Evolutionary conservation across 495 filamentous ascomycete genomes (phyloP).

Genomic region (Penicillium silybi): DNA sequence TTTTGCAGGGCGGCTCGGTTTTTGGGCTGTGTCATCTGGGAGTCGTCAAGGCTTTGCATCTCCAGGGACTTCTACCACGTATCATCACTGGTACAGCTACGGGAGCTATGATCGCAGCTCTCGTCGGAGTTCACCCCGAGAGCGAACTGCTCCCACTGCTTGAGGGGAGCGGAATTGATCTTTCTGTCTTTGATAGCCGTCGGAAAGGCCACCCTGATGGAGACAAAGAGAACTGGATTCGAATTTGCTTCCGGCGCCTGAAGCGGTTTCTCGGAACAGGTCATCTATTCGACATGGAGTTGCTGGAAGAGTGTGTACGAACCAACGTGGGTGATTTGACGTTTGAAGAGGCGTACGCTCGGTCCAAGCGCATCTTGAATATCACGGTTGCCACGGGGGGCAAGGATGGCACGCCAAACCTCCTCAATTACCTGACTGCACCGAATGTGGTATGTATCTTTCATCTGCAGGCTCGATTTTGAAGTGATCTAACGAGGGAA

Average conservation of each 20-base stretch:
- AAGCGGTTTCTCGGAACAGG: conserved; percentile 67
- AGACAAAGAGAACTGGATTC: conserved; percentile 38
- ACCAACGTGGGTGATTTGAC: conserved; percentile 86
- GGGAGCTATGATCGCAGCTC: conserved; percentile 83
- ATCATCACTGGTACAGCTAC: conserved; percentile 92
- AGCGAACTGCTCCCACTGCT: conserved; percentile 77
- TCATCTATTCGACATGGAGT: conserved; percentile 76
- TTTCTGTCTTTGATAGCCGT: conserved; percentile 66
- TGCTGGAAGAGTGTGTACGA: conserved; percentile 81
- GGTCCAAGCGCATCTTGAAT: conserved; percentile 84
- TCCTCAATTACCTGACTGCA: conserved; percentile 91
- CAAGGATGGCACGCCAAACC: conserved; percentile 71
- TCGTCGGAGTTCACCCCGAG: conserved; percentile 86
- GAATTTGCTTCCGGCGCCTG: conserved; percentile 58
- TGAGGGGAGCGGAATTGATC: conserved; percentile 73
- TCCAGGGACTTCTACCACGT: conserved; percentile 77
- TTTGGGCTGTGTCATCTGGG: conserved; percentile 91
- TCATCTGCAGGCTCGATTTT: not conserved
- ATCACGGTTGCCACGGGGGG: conserved; percentile 80
- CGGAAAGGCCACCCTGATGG: conserved; percentile 12
- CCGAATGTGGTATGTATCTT: conserved; percentile 76
- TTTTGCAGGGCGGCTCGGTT: conserved; percentile 86
- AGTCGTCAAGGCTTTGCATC: conserved; percentile 82
- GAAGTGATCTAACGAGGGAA: not conserved
- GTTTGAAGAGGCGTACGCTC: conserved; percentile 88